A percentile compares a stretch with the other conserved stretches of the same genome.
Conservation (phyloP, 163 green algal genomes). For the Scenedesmus sp. region DNA sequence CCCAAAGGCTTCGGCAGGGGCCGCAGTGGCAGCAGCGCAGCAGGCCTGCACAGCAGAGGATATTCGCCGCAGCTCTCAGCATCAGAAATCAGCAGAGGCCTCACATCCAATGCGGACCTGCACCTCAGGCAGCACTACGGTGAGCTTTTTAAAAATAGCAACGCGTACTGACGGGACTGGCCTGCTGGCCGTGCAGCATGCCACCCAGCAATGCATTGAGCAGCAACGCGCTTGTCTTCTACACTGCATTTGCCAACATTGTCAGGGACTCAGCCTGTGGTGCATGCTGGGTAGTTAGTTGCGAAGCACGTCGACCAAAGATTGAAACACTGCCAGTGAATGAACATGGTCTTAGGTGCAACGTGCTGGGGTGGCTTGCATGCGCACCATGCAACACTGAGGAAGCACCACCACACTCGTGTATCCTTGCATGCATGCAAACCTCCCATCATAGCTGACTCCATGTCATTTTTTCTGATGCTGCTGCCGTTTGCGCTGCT, state of each 20-base stretch:
- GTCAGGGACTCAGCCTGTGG: no score
- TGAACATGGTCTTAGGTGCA: no score
- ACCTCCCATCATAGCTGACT: neutral
- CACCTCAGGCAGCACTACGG: slow-evolving; percentile 43
- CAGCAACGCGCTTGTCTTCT: neutral
- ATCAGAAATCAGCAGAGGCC: slow-evolving; percentile 22
- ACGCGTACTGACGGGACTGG: neutral
- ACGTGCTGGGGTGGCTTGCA: no score
- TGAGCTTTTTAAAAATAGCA: neutral
- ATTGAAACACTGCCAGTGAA: no score
- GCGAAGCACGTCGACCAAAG: no score
- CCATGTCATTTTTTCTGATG: neutral
- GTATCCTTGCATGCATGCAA: neutral
- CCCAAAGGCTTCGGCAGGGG: neutral
- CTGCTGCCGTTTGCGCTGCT: neutral
- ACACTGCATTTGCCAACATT: no score
- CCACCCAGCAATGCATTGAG: neutral
- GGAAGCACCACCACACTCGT: neutral
- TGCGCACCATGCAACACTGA: no score
- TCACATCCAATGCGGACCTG: slow-evolving; percentile 31
- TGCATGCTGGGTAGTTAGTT: no score
- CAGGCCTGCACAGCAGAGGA: neutral
- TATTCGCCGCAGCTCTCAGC: neutral
- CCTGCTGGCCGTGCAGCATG: neutral
- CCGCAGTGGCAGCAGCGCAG: neutral